Percentiles rank a stretch among this genome's conserved stretches.
phyloP scores from a whole-genome alignment of 495 filamentous ascomycete genomes.

The Cercophora sp. region DNA sequence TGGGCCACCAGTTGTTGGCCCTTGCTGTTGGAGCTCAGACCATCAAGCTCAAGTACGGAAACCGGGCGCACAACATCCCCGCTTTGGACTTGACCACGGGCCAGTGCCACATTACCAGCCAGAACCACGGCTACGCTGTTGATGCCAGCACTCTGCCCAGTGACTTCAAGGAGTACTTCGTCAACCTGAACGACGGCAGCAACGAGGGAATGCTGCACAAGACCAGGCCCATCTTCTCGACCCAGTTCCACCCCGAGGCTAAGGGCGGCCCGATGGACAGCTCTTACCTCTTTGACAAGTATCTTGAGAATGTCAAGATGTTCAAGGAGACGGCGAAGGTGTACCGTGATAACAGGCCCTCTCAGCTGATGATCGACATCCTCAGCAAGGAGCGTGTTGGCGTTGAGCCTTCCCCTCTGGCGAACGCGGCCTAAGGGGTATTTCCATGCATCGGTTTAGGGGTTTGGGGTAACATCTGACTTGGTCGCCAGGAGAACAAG shows the following conservation, averaged over 20 bases:
- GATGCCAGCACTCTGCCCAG: conserved; percentile 74
- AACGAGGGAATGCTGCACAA: conserved; percentile 97
- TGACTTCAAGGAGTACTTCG: conserved; percentile 96
- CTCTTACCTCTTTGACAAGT: conserved; percentile 91
- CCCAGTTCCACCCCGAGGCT: conserved; percentile 97
- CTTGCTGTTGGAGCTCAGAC: conserved; percentile 81
- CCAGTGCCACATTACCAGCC: conserved; percentile 94
- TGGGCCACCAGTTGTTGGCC: conserved; percentile 85
- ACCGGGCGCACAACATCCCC: conserved; percentile 97
- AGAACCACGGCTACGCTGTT: conserved; percentile 98
- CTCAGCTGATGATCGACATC: conserved; percentile 82
- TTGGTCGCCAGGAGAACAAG: neutral
- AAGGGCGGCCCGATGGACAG: conserved; percentile 94
- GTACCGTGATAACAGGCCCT: conserved; percentile 74
- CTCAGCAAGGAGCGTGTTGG: conserved; percentile 91
- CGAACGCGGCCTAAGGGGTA: conserved; percentile 31
- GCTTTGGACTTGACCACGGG: conserved; percentile 91
- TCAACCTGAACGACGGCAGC: conserved; percentile 91
- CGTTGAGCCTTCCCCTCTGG: conserved; percentile 63
- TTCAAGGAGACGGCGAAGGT: conserved; percentile 79
- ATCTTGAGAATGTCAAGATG: conserved; percentile 79
- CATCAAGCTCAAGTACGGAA: conserved; percentile 95
- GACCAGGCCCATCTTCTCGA: conserved; percentile 93
- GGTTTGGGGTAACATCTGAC: conserved; percentile 6
- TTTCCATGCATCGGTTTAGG: conserved; percentile 3